Evolutionary conservation across 345 rosid genomes (phyloP), one percentile per base, ranked within the genome.

Genomic region (Erodium maritimum): DNA sequence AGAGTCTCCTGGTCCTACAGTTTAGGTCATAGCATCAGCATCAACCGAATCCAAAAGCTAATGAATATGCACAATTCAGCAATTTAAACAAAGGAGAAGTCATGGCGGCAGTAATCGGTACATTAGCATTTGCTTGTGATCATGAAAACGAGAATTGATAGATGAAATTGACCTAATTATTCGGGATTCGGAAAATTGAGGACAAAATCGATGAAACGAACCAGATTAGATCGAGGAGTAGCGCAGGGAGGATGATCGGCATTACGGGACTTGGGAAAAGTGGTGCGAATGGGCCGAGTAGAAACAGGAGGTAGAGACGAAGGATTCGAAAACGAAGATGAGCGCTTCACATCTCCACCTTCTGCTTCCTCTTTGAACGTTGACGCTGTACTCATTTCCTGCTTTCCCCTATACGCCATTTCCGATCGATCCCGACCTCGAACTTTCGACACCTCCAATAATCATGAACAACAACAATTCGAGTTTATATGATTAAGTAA

Each of bases 351-450:
- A 3, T 37, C 14, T 37, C 46, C 46, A 3, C 34, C 34, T 29
- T 29, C 34, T 37, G 11, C 46, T 37, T 94, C 96, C 65, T 94
- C 99, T 60, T 77, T 81, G 81, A 94, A 85, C 13, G 97, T 94
- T 8, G 95, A 65, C 18, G 95, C 67, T 60, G 85, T 81, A n/a
- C 78, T 64, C 19, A 82, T 73, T 25, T 96, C 99, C 34, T 87
- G 97, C 75, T 80, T 85, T 71, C 99, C 81, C 77, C 99, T 75
- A 58, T 90, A 94, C 50, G 99, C 99, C 97, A 94, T 94, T 46
- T 55, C 42, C 19, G 57, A 3, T 18, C 19, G 8, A 13, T 53
- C 10, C 24, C 17, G 14, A 24, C 18, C 54, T 16, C 63, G 11
- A 37, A 3, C 46, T 5, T 1, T 29, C 34, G 8, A 29, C 34